phyloP scores from a whole-genome alignment of 2,329 filamentous ascomycete genomes.

The Diaporthe amygdali region DNA sequence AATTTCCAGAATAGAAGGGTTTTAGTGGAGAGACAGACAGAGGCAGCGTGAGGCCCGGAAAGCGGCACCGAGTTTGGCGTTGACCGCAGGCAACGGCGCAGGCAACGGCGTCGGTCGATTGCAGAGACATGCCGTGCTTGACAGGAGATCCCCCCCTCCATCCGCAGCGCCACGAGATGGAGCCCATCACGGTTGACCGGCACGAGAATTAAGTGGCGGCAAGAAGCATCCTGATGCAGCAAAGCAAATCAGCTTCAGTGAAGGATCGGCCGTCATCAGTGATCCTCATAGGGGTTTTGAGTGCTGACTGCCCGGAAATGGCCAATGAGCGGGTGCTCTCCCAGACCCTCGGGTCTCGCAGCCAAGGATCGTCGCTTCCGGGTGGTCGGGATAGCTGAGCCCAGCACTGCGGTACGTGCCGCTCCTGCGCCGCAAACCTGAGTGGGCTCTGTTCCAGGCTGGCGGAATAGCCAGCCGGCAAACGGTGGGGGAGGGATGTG shows the following conservation, averaged over 20 bases:
- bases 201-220: background rate
- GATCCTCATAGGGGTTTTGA: background rate
- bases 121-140: background rate
- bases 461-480: constrained; percentile 9
- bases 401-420: constrained; percentile 9
- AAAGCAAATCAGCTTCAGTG: background rate
- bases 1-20: background rate
- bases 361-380: constrained; percentile 19
- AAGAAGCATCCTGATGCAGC: background rate
- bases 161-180: background rate
- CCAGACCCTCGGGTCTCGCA: constrained; percentile 16
- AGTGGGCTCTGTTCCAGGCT: background rate
- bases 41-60: background rate
- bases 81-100: background rate
- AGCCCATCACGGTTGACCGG: background rate
- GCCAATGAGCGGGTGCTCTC: constrained; percentile 7
- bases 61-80: background rate
- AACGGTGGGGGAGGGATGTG: background rate
- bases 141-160: background rate
- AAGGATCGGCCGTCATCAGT: background rate
- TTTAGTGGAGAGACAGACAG: background rate
- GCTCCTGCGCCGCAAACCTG: background rate
- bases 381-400: constrained; percentile 8
- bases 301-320: constrained; percentile 3
- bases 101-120: background rate